Base-by-base conservation (phyloP, 23 red algal species). In the Gracilaria vermiculophylla region DNA sequence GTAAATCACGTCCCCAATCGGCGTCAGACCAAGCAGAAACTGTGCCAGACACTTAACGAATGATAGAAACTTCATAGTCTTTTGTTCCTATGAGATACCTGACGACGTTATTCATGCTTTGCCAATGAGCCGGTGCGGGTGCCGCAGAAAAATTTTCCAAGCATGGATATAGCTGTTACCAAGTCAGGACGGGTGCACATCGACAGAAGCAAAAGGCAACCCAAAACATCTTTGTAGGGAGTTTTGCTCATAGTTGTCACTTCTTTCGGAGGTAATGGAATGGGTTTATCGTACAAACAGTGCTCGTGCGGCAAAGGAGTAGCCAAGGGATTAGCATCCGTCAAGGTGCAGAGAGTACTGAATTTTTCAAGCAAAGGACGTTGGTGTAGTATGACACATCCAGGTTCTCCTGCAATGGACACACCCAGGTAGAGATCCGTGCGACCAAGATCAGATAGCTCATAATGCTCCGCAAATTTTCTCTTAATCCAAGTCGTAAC, bases 71-170 rank as follows among this genome's bases (percentile, higher is more conserved):
- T 12, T 17, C 77, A 62, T 19, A 81, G 28, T 81, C 60, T 31
- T 60, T 19, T 37, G 77, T 81, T 19, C 77, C 48, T 53, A 60
- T 81, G 12, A 81, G 35, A 19, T 81, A 81, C 21, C 51, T 0
- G 10, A 81, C 53, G 42, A 2, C 48, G 14, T 34, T 37, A 27
- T 81, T 61, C 49, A 81, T 57, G 47, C 48, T 23, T 21, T 81
- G 36, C 0, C 77, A 81, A 53, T 81, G 77, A 23, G 13, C 52
- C 3, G 16, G 52, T 56, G 0, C 0, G n/a, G 48, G 47, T 0
- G 4, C 58, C 49, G 0, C 31, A 42, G 53, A 2, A 21, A 25
- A 54, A 53, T 29, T 81, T 81, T 0, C 77, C 51, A 17, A 81
- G 50, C 20, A 56, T 5, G 10, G 48, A 81, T 12, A 81, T 33